Percentiles rank a stretch among this genome's conserved stretches.
Conservation (phyloP, 352 stramenopile species). For the Phytophthora multivora region DNA sequence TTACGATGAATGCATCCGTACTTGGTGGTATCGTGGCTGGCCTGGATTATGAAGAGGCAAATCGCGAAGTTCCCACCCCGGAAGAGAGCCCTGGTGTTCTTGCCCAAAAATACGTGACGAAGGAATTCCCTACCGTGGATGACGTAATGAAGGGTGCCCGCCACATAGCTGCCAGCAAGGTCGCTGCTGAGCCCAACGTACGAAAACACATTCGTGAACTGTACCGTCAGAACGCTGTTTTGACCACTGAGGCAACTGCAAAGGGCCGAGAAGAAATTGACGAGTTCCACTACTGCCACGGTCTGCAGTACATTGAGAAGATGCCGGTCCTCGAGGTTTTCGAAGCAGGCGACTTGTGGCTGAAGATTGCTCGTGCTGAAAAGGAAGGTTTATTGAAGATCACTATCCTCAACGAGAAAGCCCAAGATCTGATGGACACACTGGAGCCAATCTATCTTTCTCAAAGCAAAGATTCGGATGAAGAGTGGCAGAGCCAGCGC, state of each 20-base stretch:
- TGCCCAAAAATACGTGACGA: slow-evolving; percentile 79
- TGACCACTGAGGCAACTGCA: slow-evolving; percentile 77
- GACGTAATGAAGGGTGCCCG: slow-evolving; percentile 89
- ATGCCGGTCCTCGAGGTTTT: slow-evolving; percentile 87
- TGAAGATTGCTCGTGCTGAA: slow-evolving; percentile 77
- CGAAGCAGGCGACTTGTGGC: slow-evolving; percentile 74
- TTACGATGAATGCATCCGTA: slow-evolving; percentile 88
- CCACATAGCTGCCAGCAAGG: slow-evolving; percentile 87
- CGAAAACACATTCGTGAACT: slow-evolving; percentile 86
- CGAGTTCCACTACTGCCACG: slow-evolving; percentile 88
- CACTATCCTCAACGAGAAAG: slow-evolving; percentile 81
- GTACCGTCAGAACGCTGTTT: slow-evolving; percentile 73
- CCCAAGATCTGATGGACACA: slow-evolving; percentile 83
- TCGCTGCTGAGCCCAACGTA: slow-evolving; percentile 85
- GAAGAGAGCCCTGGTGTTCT: slow-evolving; percentile 73
- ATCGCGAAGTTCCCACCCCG: slow-evolving; percentile 74
- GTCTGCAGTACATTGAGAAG: slow-evolving; percentile 84
- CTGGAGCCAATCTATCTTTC: slow-evolving; percentile 76
- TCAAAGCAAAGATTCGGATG: slow-evolving; percentile 54
- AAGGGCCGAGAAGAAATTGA: slow-evolving; percentile 90
- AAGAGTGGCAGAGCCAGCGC: slow-evolving; percentile 88
- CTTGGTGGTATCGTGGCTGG: slow-evolving; percentile 78
- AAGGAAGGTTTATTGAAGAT: slow-evolving; percentile 86
- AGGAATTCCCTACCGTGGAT: slow-evolving; percentile 84
- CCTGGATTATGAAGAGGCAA: slow-evolving; percentile 67